These are phyloP conservation scores for Tuber aestivum DNA, from an alignment of 495 filamentous ascomycete species.

Conservation along the genomic window DNA sequence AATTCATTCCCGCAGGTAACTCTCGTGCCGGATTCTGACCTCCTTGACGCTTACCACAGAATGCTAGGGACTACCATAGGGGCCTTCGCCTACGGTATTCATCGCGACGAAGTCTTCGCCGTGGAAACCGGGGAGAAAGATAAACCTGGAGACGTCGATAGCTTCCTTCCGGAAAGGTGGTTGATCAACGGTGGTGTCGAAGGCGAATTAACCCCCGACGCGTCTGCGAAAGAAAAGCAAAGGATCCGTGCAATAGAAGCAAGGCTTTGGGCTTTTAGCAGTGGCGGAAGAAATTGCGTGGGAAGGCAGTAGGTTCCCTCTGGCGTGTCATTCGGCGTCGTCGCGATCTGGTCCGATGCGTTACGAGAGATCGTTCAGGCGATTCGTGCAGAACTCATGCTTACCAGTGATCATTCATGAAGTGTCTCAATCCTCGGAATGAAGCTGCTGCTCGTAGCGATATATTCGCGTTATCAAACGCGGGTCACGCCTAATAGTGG, in stretches of 20 bases:
- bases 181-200: constrained; percentile 27
- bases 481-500: background rate
- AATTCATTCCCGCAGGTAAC: background rate
- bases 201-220: background rate
- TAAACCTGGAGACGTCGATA: background rate
- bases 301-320: constrained; percentile 42
- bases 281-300: constrained; percentile 10
- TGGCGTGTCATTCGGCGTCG: constrained; percentile 18
- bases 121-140: constrained; percentile 18
- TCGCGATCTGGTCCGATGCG: background rate
- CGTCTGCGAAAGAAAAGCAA: constrained; percentile 18
- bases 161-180: constrained; percentile 36
- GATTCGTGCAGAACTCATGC: background rate
- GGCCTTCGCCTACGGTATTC: constrained; percentile 47
- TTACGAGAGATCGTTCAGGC: background rate
- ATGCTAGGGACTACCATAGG: constrained; percentile 42
- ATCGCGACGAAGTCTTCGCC: constrained; percentile 45
- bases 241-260: constrained; percentile 36
- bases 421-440: constrained; percentile 29
- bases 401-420: constrained; percentile 3
- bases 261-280: constrained; percentile 28
- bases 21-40: background rate
- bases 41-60: background rate
- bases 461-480: constrained; percentile 24
- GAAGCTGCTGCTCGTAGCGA: constrained; percentile 14